These are phyloP conservation scores for Davidsoniella neocaledoniae DNA, from an alignment of 2,329 filamentous ascomycete species.

Conservation along the genomic window DNA sequence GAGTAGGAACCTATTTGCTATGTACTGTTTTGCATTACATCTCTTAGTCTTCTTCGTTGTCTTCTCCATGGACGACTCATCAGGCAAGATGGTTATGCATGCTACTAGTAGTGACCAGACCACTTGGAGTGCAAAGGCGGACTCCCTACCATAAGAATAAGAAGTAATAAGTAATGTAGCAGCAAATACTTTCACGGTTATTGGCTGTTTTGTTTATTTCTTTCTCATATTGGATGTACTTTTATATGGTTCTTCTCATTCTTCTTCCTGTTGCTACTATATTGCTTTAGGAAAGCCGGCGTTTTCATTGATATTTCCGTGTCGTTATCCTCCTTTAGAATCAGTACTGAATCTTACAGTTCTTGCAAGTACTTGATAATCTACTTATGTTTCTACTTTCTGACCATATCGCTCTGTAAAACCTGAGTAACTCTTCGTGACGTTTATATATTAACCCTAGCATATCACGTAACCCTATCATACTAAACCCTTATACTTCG, in stretches of 20 bases:
- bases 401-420: too few species aligned
- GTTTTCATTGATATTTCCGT: not conserved
- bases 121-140: slow-evolving; percentile 7
- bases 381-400: too few species aligned
- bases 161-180: not conserved
- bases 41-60: slow-evolving; percentile 76
- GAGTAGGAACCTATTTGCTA: slow-evolving; percentile 85
- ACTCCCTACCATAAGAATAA: slow-evolving; percentile 8
- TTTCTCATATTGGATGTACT: not conserved
- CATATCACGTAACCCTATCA: too few species aligned
- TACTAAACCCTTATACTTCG: too few species aligned
- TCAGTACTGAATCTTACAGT: too few species aligned
- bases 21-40: slow-evolving; percentile 79
- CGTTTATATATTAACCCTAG: not conserved
- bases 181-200: not conserved
- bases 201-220: slow-evolving; percentile 1
- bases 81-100: slow-evolving; percentile 43
- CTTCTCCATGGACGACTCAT: slow-evolving; percentile 26
- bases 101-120: slow-evolving; percentile 23
- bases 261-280: not conserved
- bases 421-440: too few species aligned
- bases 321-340: too few species aligned
- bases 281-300: not conserved
- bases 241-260: slow-evolving; percentile 3
- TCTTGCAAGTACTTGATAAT: too few species aligned